Evolutionary conservation across 257 asterid species (phyloP), one percentile per base, ranked within the genome.

Genomic region (Catharanthus roseus): DNA sequence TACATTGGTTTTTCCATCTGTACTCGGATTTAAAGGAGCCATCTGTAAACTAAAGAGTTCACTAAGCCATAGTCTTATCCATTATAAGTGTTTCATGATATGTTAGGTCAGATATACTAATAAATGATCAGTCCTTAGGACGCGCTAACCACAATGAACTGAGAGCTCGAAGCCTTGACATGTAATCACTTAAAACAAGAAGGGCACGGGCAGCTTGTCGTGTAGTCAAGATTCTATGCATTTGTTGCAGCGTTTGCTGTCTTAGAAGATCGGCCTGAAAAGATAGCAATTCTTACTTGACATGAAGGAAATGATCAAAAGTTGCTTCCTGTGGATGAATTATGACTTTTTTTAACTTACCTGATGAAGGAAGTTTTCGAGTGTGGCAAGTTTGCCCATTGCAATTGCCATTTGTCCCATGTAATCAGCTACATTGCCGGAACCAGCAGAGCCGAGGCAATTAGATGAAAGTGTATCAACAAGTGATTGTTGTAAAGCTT

Each of bases 151-250:
- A 93, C 72, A 93, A 72, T 0, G 95, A 86, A 54, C 96, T 89
- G 65, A 91, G 77, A 36, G 96, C 96, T 1, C 88, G 87, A 29
- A 93, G 96, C 81, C 95, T 87, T 26, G 97, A 82, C 84, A 70
- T 91, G 85, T 86, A 86, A 77, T 93, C 97, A 2, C 78, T 85
- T 61, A 93, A 89, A 56, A 90, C 97, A 26, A 93, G 88, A 62
- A 93, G 89, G 24, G 97, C 99, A 0, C 92, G 91, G 3, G 97
- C 97, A 54, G 96, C 96, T 85, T 93, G 97, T 34, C 96, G 92
- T 7, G 97, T 88, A 1, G 96, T 91, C 80, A 93, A 75, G 75
- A 93, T 91, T 64, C 96, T 74, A 71, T 87, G 96, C 86, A 93
- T 75, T 77, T 88, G 99, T 74, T 91, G 99, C 71, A 93, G 69